Evolutionary conservation across 83 land plant genomes (phyloP).

Genomic region (Diphasiastrum complanatum): DNA sequence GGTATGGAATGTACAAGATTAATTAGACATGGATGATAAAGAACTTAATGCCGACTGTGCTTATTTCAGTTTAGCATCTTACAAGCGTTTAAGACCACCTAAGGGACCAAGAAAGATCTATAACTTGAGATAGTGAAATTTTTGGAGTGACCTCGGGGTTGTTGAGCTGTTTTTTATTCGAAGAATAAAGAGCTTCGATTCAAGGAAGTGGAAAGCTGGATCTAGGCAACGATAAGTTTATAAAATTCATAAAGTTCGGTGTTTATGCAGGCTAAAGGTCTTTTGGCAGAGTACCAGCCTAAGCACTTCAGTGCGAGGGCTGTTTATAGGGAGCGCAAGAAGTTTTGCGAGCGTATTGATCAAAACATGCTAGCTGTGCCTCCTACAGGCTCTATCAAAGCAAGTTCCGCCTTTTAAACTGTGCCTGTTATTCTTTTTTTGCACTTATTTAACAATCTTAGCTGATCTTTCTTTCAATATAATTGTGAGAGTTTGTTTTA

Average conservation of each 20-base stretch:
- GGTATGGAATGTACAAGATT: too few species aligned
- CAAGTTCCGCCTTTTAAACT: slow-evolving; percentile 19
- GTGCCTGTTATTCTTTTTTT: background rate
- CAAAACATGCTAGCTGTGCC: slow-evolving; percentile 92
- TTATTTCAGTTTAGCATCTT: too few species aligned
- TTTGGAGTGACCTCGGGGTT: too few species aligned
- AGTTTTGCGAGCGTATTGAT: slow-evolving; percentile 89
- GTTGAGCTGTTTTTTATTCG: too few species aligned
- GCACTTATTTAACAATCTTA: background rate
- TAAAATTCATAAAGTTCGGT: slow-evolving; percentile 18
- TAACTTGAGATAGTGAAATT: too few species aligned
- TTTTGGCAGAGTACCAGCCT: slow-evolving; percentile 88
- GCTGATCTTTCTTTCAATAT: background rate
- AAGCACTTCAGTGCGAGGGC: slow-evolving; percentile 97
- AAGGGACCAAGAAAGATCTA: too few species aligned
- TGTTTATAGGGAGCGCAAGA: slow-evolving; percentile 95
- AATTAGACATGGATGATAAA: too few species aligned
- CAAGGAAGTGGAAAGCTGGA: slow-evolving; percentile 10
- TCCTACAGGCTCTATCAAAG: slow-evolving; percentile 83
- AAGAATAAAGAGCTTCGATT: slow-evolving; percentile 14
- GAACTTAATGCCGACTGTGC: too few species aligned
- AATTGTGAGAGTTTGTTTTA: background rate
- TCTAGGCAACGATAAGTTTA: too few species aligned
- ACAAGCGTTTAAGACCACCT: too few species aligned
- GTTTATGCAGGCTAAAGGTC: slow-evolving; percentile 84